phyloP scores from a whole-genome alignment of 192 early-diverging fungal species.

The Mortierella hygrophila region DNA sequence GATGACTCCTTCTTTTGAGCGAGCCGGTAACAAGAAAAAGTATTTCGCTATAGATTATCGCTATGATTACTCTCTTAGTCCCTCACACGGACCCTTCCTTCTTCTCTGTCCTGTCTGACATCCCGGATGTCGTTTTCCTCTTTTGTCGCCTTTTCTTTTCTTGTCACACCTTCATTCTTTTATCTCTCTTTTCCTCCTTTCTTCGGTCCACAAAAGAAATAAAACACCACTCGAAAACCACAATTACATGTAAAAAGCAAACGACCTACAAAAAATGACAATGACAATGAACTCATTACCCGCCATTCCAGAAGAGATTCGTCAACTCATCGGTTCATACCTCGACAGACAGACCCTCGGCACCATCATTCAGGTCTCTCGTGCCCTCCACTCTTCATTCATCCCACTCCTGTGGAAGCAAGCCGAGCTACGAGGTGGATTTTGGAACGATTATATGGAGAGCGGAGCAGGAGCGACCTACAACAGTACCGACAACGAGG shows the following conservation, averaged over 20 bases:
- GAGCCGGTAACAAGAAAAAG: neutral
- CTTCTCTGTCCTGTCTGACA: neutral
- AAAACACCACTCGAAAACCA: neutral
- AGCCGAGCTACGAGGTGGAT: neutral
- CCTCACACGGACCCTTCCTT: neutral
- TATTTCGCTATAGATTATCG: neutral
- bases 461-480: neutral
- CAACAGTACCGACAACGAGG: neutral
- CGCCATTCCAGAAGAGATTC: constrained; percentile 8
- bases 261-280: neutral
- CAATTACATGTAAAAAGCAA: neutral
- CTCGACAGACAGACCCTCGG: neutral
- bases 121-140: neutral
- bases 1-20: neutral
- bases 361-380: neutral
- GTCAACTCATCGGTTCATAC: neutral
- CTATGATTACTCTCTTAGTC: neutral
- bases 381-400: neutral
- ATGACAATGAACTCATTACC: neutral
- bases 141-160: neutral
- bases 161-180: neutral
- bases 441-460: neutral
- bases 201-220: neutral
- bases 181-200: neutral
- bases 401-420: neutral